Base-by-base conservation (phyloP, 306 rosid species). In the Betula pendula region DNA sequence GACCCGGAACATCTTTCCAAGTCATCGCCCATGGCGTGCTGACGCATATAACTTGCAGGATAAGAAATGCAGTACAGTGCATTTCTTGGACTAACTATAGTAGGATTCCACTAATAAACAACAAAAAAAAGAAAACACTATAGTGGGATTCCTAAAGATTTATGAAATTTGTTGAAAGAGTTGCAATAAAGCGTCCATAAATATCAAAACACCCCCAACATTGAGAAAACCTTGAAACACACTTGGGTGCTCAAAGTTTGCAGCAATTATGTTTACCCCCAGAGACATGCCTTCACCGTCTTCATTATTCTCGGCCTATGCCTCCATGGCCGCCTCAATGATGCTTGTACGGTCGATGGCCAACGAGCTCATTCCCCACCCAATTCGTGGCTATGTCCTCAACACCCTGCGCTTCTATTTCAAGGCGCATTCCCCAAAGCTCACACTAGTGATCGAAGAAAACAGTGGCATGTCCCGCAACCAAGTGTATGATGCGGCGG, bases 391-490 rank as follows among this genome's bases (percentile, higher is more conserved):
- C 45, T 86, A 87, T 82, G 80, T 91, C 20, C 11, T 27, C 29
- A 77, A 82, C 9, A 53, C 87, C 7, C 19, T 94, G 52, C 84
- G 77, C 22, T 82, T 80, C 86, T 20, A 92, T 35, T 73, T 92
- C 80, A 88, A 84, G 67, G 72, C 85, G 3, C 78, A 70, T 13
- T 78, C 93, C n/a, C 25, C 84, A 0, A 17, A n/a, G 2, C 89
- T 94, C 82, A 92, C 96, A 12, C 90, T 94, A 1, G 31, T 94
- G 83, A 84, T 94, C 73, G 96, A 94, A 67, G 96, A 94, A 24
- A 76, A 79, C 14, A 55, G 8, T 12, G 90, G 91, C 50, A 86
- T 92, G 2, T 25, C 84, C 16, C 81, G 90, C 24, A 94, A 94
- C 83, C 89, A 87, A 79, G 84, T 94, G 31, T 94, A 74, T 31